Evolutionary conservation across 148 eudicot genomes (phyloP).

Genomic region (Vaccinium macrocarpon): DNA sequence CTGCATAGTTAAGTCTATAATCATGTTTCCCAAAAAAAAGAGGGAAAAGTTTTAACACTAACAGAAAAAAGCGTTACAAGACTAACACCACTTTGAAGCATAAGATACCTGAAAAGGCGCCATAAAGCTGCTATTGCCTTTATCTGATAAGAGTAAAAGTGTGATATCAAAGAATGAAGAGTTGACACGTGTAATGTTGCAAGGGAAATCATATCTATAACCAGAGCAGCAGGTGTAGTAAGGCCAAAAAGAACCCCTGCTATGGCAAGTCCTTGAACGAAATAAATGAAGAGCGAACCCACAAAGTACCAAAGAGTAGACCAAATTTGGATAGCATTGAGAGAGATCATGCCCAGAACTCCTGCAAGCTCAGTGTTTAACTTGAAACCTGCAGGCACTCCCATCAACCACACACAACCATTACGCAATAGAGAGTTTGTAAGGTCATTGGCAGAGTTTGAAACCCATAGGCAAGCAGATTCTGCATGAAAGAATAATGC

Average conservation of each 20-base stretch:
- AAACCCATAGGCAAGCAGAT: constrained; percentile 46
- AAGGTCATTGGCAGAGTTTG: constrained; percentile 40
- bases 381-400: constrained; percentile 97
- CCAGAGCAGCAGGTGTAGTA: constrained; percentile 68
- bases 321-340: constrained; percentile 92
- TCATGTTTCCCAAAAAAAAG: background rate
- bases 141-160: constrained; percentile 76
- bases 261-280: constrained; percentile 56
- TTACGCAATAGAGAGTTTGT: constrained; percentile 70
- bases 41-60: background rate
- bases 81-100: background rate
- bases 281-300: constrained; percentile 43
- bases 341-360: constrained; percentile 76
- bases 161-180: constrained; percentile 66
- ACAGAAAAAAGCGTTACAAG: no score
- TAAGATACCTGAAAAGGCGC: constrained; percentile 90
- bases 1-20: background rate
- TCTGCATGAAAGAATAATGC: constrained; percentile 48
- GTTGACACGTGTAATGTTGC: constrained; percentile 59
- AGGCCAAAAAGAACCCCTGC: constrained; percentile 70
- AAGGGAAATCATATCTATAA: constrained; percentile 56
- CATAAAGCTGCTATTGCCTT: constrained; percentile 82
- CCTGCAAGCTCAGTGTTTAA: constrained; percentile 91
- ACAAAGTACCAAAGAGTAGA: constrained; percentile 72
- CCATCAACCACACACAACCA: constrained; percentile 97